Base-by-base conservation (phyloP, 2,329 filamentous ascomycete genomes). In the Trichoderma semiorbis region DNA sequence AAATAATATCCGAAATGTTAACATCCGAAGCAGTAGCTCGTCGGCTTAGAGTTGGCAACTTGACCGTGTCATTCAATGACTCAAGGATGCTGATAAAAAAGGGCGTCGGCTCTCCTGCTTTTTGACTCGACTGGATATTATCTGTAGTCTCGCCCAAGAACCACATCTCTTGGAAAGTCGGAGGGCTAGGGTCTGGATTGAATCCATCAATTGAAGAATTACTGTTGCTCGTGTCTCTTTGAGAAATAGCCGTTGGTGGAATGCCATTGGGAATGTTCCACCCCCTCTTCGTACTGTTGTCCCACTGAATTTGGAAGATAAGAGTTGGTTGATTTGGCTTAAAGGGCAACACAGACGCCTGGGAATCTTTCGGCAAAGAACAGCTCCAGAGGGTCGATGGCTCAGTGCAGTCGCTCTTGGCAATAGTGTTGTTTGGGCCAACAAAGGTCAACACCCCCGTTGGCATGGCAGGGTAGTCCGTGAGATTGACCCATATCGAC, bases 101-200 rank as follows among this genome's bases (percentile, higher is more conserved):
- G 0, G 95, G 95, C 0, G 95, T 97, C 10, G 91, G 87, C 81
- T 97, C 95, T 74, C 95, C 95, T 1, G 91, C 90, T 80, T 95
- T 97, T 5, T 90, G 82, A 55, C 87, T 77, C 0, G 86, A 85
- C 14, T 87, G 84, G 73, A 93, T 89, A 0, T 87, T 86, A 77
- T 98, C 95, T 0, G 94, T 97, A 0, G 93, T 95, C 78, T 94
- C 93, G 5, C 95, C 94, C 8, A 98, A 81, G 77, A 98, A 97
- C 73, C 84, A 87, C 81, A 93, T 91, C 72, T 98, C 95, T 50
- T 89, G 83, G 30, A 88, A 84, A n/a, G 81, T 83, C 0, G 91
- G 91, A 4, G 90, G 85, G 1, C 83, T 76, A 0, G 91, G 91
- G 2, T 84, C 81, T 0, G 91, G 84, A 1, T 81, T 81, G 74